Percentiles rank a stretch among this genome's conserved stretches.
Evolutionary conservation across 805 yeast species (phyloP).

Genomic region (Zygoascus flipseniorum): DNA sequence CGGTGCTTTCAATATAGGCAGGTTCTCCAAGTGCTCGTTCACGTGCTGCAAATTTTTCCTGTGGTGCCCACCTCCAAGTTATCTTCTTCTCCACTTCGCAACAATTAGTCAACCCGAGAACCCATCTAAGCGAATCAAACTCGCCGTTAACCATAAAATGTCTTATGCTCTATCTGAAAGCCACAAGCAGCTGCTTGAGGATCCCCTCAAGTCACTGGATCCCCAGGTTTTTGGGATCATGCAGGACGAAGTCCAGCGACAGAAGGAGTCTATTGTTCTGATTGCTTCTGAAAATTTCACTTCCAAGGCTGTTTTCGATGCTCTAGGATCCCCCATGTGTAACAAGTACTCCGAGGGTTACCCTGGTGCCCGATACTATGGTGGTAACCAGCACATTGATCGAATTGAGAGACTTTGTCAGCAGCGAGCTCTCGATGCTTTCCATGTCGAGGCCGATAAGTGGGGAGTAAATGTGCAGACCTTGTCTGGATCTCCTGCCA

Average conservation of each 20-base stretch:
- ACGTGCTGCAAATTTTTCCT: background rate
- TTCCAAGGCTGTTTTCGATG: slow-evolving; percentile 90
- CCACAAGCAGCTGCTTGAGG: slow-evolving; percentile 21
- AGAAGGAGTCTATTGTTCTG: slow-evolving; percentile 84
- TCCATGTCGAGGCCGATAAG: slow-evolving; percentile 63
- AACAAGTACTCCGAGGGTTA: slow-evolving; percentile 99
- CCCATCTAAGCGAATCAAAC: background rate
- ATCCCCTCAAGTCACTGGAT: slow-evolving; percentile 25
- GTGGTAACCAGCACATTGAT: slow-evolving; percentile 97
- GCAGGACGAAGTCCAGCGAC: slow-evolving; percentile 77
- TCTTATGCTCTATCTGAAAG: slow-evolving; percentile 3
- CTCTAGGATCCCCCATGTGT: slow-evolving; percentile 95
- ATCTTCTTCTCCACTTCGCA: background rate
- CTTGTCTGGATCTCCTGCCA: slow-evolving; percentile 95
- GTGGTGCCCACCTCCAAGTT: background rate
- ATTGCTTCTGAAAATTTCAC: slow-evolving; percentile 98
- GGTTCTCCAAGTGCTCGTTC: background rate
- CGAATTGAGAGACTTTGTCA: slow-evolving; percentile 89
- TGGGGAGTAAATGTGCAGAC: slow-evolving; percentile 99
- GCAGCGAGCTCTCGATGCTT: slow-evolving; percentile 87
- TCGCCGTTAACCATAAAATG: background rate
- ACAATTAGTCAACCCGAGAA: background rate
- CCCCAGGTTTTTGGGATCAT: slow-evolving; percentile 35
- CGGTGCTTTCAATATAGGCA: no score
- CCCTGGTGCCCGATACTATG: slow-evolving; percentile 98